Evolutionary conservation across 176 grass and related monocot genomes (phyloP).

Genomic region (Aechmea fasciata): DNA sequence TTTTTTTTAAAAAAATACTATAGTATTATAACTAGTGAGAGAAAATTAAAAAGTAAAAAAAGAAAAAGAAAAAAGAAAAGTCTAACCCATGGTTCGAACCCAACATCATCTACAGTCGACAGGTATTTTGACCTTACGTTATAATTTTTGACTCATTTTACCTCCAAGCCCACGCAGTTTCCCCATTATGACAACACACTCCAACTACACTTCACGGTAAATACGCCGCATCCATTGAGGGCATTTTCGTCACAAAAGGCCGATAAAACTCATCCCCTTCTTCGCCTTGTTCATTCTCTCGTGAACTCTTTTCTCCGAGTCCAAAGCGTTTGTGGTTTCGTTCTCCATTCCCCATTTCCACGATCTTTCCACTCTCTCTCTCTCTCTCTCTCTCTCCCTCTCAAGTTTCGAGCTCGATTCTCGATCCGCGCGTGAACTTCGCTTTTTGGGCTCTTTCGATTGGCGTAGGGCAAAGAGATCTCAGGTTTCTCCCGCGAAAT

Average conservation of each 20-base stretch:
- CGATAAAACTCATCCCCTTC: not conserved
- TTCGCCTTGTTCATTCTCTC: not conserved
- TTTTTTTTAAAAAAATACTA: no score
- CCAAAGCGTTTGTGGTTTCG: not conserved
- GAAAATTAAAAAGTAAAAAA: no score
- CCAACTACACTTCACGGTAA: not conserved
- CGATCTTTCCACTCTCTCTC: not conserved
- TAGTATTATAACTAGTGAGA: no score
- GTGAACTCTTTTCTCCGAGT: not conserved
- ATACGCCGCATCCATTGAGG: not conserved
- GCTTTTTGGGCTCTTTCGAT: constrained; percentile 2
- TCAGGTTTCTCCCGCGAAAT: not conserved
- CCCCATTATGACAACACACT: not conserved
- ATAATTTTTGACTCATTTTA: not conserved
- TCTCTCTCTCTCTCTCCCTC: not conserved
- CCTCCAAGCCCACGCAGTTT: not conserved
- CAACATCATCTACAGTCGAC: no score
- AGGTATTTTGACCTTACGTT: no score
- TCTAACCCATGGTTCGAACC: no score
- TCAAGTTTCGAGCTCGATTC: not conserved
- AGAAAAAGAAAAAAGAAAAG: no score
- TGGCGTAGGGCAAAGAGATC: not conserved
- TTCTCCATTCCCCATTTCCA: not conserved
- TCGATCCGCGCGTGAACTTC: constrained; percentile 8
- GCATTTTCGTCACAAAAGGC: not conserved